Percentiles rank a stretch among this genome's conserved stretches.
These are phyloP conservation scores for Capsicum chinense DNA, from an alignment of 257 asterid genomes.

Conservation along the genomic window DNA sequence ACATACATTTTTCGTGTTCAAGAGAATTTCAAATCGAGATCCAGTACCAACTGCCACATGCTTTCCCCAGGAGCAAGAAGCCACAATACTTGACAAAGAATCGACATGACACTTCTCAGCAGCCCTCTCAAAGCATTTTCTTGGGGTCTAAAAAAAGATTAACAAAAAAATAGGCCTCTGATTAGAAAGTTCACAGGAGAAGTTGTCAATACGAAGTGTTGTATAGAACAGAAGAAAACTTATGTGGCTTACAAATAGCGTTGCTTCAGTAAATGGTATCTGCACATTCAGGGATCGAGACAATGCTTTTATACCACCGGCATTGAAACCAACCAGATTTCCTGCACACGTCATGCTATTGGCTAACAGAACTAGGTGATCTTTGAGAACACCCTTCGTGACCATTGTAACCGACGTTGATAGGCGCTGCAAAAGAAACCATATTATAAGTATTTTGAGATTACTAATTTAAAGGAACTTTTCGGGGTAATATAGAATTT, in stretches of 20 bases:
- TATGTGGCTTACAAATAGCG: constrained; percentile 70
- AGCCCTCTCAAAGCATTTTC: constrained; percentile 93
- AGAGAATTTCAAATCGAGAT: constrained; percentile 84
- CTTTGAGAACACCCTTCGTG: constrained; percentile 96
- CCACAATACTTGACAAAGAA: constrained; percentile 82
- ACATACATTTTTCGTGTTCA: constrained; percentile 82
- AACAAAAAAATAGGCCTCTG: constrained; percentile 16
- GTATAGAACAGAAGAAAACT: constrained; percentile 27
- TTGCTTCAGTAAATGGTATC: constrained; percentile 92
- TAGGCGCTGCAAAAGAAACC: constrained; percentile 65
- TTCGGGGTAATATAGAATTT: neutral
- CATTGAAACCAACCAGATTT: constrained; percentile 81
- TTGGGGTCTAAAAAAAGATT: constrained; percentile 68
- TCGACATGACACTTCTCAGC: constrained; percentile 95
- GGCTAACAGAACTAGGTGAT: constrained; percentile 87
- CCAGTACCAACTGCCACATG: constrained; percentile 95
- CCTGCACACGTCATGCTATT: constrained; percentile 98
- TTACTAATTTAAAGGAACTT: neutral
- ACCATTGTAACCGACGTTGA: constrained; percentile 95
- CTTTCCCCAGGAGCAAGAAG: constrained; percentile 98
- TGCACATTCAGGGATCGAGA: constrained; percentile 77
- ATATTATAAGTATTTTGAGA: neutral
- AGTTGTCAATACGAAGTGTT: constrained; percentile 15
- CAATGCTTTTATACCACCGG: constrained; percentile 88
- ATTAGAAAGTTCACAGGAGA: constrained; percentile 25